A percentile compares a stretch with the other conserved stretches of the same genome.
These are phyloP conservation scores for Starmerella cellae DNA, from an alignment of 805 yeast genomes.

Conservation along the genomic window DNA sequence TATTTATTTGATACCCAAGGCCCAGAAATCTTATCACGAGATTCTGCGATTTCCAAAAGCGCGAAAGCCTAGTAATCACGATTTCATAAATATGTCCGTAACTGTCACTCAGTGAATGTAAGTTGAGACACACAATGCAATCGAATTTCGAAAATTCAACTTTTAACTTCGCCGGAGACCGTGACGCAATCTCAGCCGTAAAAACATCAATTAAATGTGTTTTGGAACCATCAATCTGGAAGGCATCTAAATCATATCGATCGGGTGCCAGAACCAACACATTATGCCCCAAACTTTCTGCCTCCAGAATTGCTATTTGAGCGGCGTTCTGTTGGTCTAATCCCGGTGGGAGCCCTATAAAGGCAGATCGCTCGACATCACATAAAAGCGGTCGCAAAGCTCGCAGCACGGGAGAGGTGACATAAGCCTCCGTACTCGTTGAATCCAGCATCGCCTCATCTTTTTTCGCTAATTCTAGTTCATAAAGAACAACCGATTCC, in stretches of 20 bases:
- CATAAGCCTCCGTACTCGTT: neutral
- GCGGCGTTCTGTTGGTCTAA: neutral
- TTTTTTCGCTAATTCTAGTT: neutral
- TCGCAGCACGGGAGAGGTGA: neutral
- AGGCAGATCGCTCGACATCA: constrained; percentile 24
- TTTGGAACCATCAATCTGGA: neutral
- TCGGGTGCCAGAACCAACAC: neutral
- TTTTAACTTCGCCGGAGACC: neutral
- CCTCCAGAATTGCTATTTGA: neutral
- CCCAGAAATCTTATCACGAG: constrained; percentile 45
- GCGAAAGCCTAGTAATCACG: constrained; percentile 42
- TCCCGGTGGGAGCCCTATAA: constrained; percentile 39
- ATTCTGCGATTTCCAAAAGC: neutral
- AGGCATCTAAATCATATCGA: neutral
- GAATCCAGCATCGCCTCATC: no score
- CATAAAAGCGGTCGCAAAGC: constrained; percentile 5
- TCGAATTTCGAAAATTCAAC: constrained; percentile 45
- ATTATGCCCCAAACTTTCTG: neutral
- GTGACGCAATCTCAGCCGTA: constrained; percentile 1
- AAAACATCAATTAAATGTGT: neutral
- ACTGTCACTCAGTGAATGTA: constrained; percentile 50
- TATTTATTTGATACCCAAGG: constrained; percentile 54
- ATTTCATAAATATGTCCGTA: constrained; percentile 58
- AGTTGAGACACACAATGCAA: constrained; percentile 58
- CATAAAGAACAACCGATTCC: neutral